phyloP scores from a whole-genome alignment of 441 rosid species.

The Bruguiera hainesii region DNA sequence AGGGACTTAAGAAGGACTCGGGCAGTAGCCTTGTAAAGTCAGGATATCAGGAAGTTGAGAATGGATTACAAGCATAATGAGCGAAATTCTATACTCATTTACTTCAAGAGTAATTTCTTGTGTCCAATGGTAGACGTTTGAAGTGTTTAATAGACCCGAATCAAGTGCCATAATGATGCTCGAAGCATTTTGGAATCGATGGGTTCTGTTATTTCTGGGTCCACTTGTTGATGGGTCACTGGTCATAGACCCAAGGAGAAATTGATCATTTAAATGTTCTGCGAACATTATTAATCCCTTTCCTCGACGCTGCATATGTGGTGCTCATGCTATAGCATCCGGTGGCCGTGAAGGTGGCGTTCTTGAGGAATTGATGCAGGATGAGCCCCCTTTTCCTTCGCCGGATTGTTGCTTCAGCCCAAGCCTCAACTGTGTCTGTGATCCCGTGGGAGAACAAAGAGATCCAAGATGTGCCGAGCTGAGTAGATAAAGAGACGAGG shows the following conservation, averaged over 20 bases:
- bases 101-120: not conserved
- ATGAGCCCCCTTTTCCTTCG: too few relatives aligned
- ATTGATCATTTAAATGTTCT: too few relatives aligned
- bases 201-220: not conserved
- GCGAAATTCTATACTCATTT: not conserved
- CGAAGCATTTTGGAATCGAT: not conserved
- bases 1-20: constrained; percentile 39
- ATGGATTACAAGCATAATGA: constrained; percentile 4
- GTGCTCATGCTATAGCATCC: too few relatives aligned
- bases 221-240: not conserved
- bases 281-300: too few relatives aligned
- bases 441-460: too few relatives aligned
- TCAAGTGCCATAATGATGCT: constrained; percentile 4
- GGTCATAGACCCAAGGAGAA: not conserved
- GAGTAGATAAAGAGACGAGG: too few relatives aligned
- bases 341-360: too few relatives aligned
- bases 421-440: too few relatives aligned
- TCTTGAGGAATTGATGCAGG: too few relatives aligned
- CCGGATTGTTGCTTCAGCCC: too few relatives aligned
- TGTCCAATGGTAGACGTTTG: not conserved
- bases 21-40: constrained; percentile 35
- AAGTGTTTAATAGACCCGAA: not conserved
- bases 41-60: constrained; percentile 14
- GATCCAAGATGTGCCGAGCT: too few relatives aligned
- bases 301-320: too few relatives aligned